A percentile compares a stretch with the other conserved stretches of the same genome.
These are phyloP conservation scores for Exserohilum rostratum DNA, from an alignment of 2,329 filamentous ascomycete genomes.

Conservation along the genomic window DNA sequence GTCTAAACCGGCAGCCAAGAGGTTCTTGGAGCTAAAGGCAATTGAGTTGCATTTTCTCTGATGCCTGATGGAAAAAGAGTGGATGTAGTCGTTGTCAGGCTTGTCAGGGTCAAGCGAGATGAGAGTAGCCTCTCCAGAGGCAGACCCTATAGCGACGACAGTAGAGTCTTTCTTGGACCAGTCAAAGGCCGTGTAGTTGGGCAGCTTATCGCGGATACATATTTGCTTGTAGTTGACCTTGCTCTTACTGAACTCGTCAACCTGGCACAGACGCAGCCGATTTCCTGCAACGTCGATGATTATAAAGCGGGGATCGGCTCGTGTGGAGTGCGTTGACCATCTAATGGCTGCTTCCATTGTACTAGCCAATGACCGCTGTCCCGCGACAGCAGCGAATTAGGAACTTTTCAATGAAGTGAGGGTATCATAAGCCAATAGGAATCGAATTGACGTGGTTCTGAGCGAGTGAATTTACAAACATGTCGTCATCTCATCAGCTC, in stretches of 20 bases:
- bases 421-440: neutral
- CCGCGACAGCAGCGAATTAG: constrained; percentile 1
- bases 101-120: constrained; percentile 71
- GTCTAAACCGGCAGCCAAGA: constrained; percentile 79
- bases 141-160: constrained; percentile 76
- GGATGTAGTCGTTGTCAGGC: constrained; percentile 51
- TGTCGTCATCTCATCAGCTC: neutral
- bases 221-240: constrained; percentile 60
- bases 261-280: constrained; percentile 63
- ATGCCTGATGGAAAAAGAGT: constrained; percentile 75
- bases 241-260: constrained; percentile 47
- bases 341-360: constrained; percentile 67
- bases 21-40: constrained; percentile 73
- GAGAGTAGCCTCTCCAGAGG: constrained; percentile 75
- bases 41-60: constrained; percentile 81
- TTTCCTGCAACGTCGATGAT: constrained; percentile 66
- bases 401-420: neutral
- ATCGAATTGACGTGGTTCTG: neutral
- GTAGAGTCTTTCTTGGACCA: constrained; percentile 68
- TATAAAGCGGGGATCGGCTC: constrained; percentile 62
- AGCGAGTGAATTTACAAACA: neutral
- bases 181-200: constrained; percentile 68
- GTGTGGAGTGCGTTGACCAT: constrained; percentile 65
- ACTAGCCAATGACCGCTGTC: constrained; percentile 13
- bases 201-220: constrained; percentile 61